These are phyloP conservation scores for Gastrolobium villosum DNA, from an alignment of 306 rosid genomes.

Conservation along the genomic window DNA sequence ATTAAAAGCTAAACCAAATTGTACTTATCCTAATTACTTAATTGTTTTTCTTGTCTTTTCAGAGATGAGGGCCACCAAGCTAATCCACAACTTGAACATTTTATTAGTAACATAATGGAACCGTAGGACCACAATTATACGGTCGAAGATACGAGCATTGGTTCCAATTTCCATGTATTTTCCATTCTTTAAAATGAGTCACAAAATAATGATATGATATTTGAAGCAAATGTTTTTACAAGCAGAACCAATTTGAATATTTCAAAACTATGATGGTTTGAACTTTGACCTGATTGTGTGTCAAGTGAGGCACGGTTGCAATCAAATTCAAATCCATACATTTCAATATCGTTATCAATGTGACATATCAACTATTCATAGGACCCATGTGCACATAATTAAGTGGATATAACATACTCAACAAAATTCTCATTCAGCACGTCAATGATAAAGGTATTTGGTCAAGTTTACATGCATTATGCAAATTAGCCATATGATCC, in stretches of 20 bases:
- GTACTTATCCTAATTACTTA: constrained; percentile 16
- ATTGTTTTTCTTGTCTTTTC: neutral
- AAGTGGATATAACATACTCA: neutral
- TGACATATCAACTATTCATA: constrained; percentile 47
- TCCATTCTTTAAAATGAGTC: constrained; percentile 1
- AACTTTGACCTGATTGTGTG: constrained; percentile 42
- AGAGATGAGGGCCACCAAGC: constrained; percentile 35
- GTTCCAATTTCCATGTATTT: constrained; percentile 50
- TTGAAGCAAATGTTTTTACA: constrained; percentile 17
- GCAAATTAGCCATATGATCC: constrained; percentile 33
- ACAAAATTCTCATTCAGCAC: constrained; percentile 36
- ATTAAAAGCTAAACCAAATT: constrained; percentile 4
- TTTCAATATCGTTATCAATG: constrained; percentile 31
- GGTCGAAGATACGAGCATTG: constrained; percentile 34
- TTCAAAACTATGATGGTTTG: constrained; percentile 22
- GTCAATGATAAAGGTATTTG: constrained; percentile 29
- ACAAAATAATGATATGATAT: constrained; percentile 3
- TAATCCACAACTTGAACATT: constrained; percentile 22
- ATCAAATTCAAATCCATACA: constrained; percentile 34
- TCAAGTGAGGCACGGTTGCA: constrained; percentile 36
- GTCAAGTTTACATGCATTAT: constrained; percentile 32
- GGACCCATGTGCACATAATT: constrained; percentile 36
- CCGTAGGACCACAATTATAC: constrained; percentile 43
- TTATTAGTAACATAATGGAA: constrained; percentile 32
- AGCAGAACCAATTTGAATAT: constrained; percentile 27